phyloP scores from a whole-genome alignment of 768 basidiomycete genomes.

The Amanita muscaria region DNA sequence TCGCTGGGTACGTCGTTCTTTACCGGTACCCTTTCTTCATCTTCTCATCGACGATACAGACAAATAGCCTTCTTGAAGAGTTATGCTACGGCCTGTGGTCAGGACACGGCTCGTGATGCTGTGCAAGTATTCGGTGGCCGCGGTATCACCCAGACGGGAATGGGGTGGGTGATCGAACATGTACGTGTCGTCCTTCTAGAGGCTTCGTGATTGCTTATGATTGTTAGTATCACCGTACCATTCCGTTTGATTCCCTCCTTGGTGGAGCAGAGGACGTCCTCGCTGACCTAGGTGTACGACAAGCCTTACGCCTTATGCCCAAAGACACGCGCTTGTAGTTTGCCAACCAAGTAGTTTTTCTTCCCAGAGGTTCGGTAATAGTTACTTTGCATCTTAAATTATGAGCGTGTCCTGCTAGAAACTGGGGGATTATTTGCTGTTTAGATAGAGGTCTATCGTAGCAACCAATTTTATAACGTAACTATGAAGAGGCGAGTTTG shows the following conservation, averaged over 20 bases:
- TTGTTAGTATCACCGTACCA: slow-evolving; percentile 52
- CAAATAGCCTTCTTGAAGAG: slow-evolving; percentile 72
- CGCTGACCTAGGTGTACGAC: slow-evolving; percentile 66
- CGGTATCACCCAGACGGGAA: slow-evolving; percentile 75
- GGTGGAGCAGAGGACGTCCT: slow-evolving; percentile 71
- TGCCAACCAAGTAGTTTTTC: too few relatives aligned
- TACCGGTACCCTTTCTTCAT: not conserved
- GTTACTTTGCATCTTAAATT: too few relatives aligned
- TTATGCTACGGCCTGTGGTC: slow-evolving; percentile 50
- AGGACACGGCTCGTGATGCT: slow-evolving; percentile 54
- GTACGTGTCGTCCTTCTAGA: slow-evolving; percentile 26
- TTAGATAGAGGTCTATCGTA: too few relatives aligned
- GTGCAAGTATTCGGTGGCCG: slow-evolving; percentile 76
- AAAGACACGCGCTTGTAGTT: slow-evolving; percentile 47
- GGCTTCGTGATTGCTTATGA: slow-evolving; percentile 4
- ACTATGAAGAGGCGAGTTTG: too few relatives aligned
- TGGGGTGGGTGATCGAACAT: slow-evolving; percentile 72
- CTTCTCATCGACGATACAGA: slow-evolving; percentile 19
- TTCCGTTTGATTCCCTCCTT: slow-evolving; percentile 61
- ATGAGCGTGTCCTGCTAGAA: too few relatives aligned
- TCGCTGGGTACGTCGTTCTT: slow-evolving; percentile 48
- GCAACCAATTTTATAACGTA: too few relatives aligned
- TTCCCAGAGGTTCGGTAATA: too few relatives aligned
- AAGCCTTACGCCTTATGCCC: slow-evolving; percentile 65
- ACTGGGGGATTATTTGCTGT: too few relatives aligned